Base-by-base conservation (phyloP, 805 yeast genomes). In the Pichia cabralensis region DNA sequence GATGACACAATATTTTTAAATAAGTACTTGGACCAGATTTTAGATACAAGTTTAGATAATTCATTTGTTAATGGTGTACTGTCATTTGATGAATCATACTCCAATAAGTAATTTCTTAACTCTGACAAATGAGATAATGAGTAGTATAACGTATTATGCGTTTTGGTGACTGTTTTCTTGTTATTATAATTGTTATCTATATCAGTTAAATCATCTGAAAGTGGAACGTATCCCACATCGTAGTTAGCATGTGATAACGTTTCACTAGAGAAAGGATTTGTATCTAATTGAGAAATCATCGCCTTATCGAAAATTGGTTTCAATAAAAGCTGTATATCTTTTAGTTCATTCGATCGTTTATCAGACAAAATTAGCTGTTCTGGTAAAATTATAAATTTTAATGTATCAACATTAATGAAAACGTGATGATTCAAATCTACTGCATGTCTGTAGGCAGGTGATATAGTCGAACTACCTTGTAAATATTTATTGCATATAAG, bases 401-500 rank as follows among this genome's bases (percentile, higher is more conserved):
- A 49, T 2, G 67, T 69, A 11, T 52, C 48, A 35, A 82, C 60
- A 47, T 70, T 77, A 32, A 82, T 61, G 47, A 60, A 82, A 2
- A 80, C 66, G 50, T 74, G 81, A 48, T 79, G 88, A 44, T 68
- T 64, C 5, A 64, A 69, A 38, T 74, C 66, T 14, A 82, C 62
- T 2, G 85, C 67, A 51, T 83, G 94, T 12, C 61, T 49, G 46
- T 74, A 79, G 0, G 88, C 86, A 16, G 76, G 76, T 1, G 88
- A 71, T n/a, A 68, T 52, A 37, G 55, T 60, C 1, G 74, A 69
- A 17, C 85, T 62, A 1, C 94, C 94, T 44, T 75, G 78, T 34
- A 73, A 67, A 54, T 74, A 83, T 46, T 70, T 76, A 22, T 88
- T 89, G 56, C 94, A 83, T 0, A 66, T 67, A 15, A 83, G 56